Conservation (phyloP, 2,329 filamentous ascomycete species). For the Penicillium psychrosexuale region DNA sequence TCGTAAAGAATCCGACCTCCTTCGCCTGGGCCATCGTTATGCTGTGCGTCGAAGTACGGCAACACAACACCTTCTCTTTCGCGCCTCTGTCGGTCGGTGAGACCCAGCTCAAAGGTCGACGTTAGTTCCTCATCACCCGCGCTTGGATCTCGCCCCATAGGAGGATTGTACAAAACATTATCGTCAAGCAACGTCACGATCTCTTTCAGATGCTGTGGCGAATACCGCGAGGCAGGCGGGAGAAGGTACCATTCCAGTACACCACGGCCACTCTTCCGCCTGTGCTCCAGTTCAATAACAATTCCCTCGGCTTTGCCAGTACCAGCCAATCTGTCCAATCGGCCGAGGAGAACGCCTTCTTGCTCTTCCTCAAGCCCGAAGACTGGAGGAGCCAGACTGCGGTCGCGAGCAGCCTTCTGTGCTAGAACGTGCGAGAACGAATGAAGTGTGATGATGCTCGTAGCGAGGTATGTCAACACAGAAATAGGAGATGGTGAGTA, state of each 20-base stretch:
- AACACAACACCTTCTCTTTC: slow-evolving; percentile 87
- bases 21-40: slow-evolving; percentile 65
- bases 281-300: slow-evolving; percentile 80
- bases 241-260: slow-evolving; percentile 68
- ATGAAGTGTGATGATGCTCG: slow-evolving; percentile 71
- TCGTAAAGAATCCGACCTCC: slow-evolving; percentile 94
- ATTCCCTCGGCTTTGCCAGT: slow-evolving; percentile 54
- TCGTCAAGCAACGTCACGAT: slow-evolving; percentile 67
- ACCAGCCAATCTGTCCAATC: slow-evolving; percentile 42
- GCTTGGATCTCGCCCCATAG: slow-evolving; percentile 40
- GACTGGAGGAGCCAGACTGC: slow-evolving; percentile 69
- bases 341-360: slow-evolving; percentile 73
- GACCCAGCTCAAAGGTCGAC: slow-evolving; percentile 78
- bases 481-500: slow-evolving; percentile 66
- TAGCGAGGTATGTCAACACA: slow-evolving; percentile 79
- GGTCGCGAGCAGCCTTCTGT: slow-evolving; percentile 70
- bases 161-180: slow-evolving; percentile 64
- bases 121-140: slow-evolving; percentile 56
- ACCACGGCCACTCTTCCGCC: slow-evolving; percentile 75
- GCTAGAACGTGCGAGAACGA: slow-evolving; percentile 72
- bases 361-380: slow-evolving; percentile 75
- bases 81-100: slow-evolving; percentile 85
- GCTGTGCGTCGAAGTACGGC: slow-evolving; percentile 96
- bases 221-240: slow-evolving; percentile 46
- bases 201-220: slow-evolving; percentile 49